Evolutionary conservation across 2,329 filamentous ascomycete species (phyloP), one percentile per base, ranked within the genome.

Genomic region (Aureobasidium sp.): DNA sequence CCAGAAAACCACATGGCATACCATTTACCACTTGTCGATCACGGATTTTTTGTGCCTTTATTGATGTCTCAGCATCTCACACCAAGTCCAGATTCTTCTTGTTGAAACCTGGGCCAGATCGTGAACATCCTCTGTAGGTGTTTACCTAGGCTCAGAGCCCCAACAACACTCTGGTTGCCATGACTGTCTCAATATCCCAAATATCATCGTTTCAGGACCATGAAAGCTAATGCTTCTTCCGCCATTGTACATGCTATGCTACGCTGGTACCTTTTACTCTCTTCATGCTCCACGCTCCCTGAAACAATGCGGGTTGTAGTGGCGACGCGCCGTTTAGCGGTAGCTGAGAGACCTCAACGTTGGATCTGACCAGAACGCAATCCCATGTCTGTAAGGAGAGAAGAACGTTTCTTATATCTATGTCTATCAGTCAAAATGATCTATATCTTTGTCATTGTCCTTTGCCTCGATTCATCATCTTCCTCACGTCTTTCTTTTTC

Each of bases 301-400:
- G 53, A 57, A 36, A 57, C 53, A 57, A 48, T 25, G 53, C 27
- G 31, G 42, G 55, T 58, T 39, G 55, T 58, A 48, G 55, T 58
- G 55, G 55, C 55, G 42, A 58, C 42, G 42, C 55, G 55, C 55
- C 55, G 55, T 58, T 58, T 20, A 9, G 53, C 42, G 29, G 42
- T 47, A 47, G 55, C 41, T 48, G 41, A 31, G 41, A 31, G 27
- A 58, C 36, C 20, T 31, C 42, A 58, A 58, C 41, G 55, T 58
- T 48, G 20, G 55, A 48, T 22, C n/a, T 34, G 55, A 58, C 55
- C 31, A 58, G 42, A 58, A 44, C 39, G 42, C 39, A 58, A 29
- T 42, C 20, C 14, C 22, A 20, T 31, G 25, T 17, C 31, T 42
- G 29, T 37, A 37, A 45, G 39, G 53, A 45, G 53, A 57, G 53